Conservation (phyloP, 805 yeast species). For the Yamadazyma kitorensis region DNA sequence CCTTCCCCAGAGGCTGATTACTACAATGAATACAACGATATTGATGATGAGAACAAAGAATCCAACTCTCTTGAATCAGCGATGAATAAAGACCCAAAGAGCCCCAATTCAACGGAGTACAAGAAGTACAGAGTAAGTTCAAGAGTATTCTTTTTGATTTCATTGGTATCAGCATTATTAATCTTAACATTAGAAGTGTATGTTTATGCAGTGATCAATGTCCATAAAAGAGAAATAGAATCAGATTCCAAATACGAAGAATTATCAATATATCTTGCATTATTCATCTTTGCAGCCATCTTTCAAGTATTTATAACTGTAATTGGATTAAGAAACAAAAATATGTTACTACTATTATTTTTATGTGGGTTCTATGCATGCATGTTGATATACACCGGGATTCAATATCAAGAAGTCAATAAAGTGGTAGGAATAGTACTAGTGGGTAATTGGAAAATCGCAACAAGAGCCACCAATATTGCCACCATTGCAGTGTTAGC, state of each 20-base stretch:
- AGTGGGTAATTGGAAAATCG: slow-evolving; percentile 23
- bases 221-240: slow-evolving; percentile 22
- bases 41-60: no score
- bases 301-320: slow-evolving; percentile 39
- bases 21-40: no score
- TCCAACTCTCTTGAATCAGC: no score
- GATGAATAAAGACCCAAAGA: slow-evolving; percentile 5
- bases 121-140: slow-evolving; percentile 5
- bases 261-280: slow-evolving; percentile 41
- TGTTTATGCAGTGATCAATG: slow-evolving; percentile 37
- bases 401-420: slow-evolving; percentile 42
- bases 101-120: slow-evolving; percentile 6
- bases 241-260: slow-evolving; percentile 22
- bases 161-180: slow-evolving; percentile 31
- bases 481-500: slow-evolving; percentile 43
- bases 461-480: slow-evolving; percentile 38
- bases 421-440: slow-evolving; percentile 18
- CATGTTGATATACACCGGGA: slow-evolving; percentile 45
- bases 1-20: no score
- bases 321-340: slow-evolving; percentile 37
- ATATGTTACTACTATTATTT: slow-evolving; percentile 38
- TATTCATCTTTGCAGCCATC: slow-evolving; percentile 46
- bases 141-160: slow-evolving; percentile 23
- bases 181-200: slow-evolving; percentile 36
- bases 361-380: slow-evolving; percentile 40